phyloP scores from a whole-genome alignment of 495 filamentous ascomycete genomes.

The Peziza echinospora region DNA sequence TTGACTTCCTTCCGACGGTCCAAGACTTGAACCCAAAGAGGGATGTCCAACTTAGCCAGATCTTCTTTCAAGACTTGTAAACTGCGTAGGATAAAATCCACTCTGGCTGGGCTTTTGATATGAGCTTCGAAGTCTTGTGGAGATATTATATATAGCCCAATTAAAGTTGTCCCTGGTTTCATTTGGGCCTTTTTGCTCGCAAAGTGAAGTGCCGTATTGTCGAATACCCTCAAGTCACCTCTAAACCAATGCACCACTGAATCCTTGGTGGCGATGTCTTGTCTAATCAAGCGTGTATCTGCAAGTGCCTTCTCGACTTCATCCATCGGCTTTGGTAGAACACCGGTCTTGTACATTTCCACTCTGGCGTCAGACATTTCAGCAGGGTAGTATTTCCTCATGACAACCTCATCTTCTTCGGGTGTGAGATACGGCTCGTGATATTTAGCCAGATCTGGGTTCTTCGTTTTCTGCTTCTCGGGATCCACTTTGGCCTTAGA shows the following conservation, averaged over 20 bases:
- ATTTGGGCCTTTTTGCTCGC: slow-evolving; percentile 29
- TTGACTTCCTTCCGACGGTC: slow-evolving; percentile 42
- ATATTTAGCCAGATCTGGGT: too few relatives aligned
- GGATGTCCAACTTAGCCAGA: slow-evolving; percentile 50
- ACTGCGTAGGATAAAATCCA: slow-evolving; percentile 60
- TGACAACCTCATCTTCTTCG: slow-evolving; percentile 40
- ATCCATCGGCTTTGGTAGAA: slow-evolving; percentile 49
- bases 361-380: slow-evolving; percentile 66
- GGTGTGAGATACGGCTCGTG: background rate
- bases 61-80: slow-evolving; percentile 42
- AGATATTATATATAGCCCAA: slow-evolving; percentile 60
- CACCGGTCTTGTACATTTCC: slow-evolving; percentile 42
- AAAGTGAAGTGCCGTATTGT: slow-evolving; percentile 50
- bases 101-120: slow-evolving; percentile 43
- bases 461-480: too few relatives aligned
- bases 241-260: slow-evolving; percentile 88
- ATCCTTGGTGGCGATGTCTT: slow-evolving; percentile 27
- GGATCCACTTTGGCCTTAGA: background rate
- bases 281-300: slow-evolving; percentile 28
- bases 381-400: slow-evolving; percentile 61
- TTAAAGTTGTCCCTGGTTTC: slow-evolving; percentile 40
- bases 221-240: slow-evolving; percentile 47
- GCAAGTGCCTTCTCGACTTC: slow-evolving; percentile 31
- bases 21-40: slow-evolving; percentile 52
- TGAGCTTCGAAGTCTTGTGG: slow-evolving; percentile 77